phyloP scores from a whole-genome alignment of 306 rosid species.

The Quercus cerris region DNA sequence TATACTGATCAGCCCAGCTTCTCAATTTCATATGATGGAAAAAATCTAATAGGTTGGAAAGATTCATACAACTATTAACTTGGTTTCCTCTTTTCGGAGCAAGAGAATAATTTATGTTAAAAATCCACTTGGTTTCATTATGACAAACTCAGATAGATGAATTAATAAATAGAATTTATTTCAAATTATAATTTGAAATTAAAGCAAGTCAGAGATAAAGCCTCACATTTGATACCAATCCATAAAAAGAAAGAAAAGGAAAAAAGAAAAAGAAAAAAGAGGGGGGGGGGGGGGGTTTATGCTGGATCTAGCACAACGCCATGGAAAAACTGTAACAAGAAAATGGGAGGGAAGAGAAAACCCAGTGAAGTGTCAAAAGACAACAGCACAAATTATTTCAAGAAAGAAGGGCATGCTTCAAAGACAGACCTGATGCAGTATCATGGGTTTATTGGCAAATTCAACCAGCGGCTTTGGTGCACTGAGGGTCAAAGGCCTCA shows the following conservation, averaged over 20 bases:
- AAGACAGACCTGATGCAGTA: constrained; percentile 23
- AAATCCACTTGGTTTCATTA: neutral
- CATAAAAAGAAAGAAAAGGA: neutral
- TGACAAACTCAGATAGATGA: neutral
- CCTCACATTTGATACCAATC: neutral
- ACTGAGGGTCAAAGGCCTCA: constrained; percentile 27
- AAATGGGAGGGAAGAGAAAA: neutral
- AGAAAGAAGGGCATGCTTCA: neutral
- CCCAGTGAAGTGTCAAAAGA: neutral
- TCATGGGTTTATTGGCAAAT: constrained; percentile 32
- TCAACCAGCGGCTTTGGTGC: constrained; percentile 29
- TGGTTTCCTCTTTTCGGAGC: neutral
- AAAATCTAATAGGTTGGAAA: neutral
- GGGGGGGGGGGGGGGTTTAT: neutral
- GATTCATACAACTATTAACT: neutral
- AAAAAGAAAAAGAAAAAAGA: neutral
- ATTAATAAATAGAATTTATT: neutral
- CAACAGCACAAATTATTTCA: neutral
- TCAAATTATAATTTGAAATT: neutral
- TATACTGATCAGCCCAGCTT: neutral
- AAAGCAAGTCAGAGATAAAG: neutral
- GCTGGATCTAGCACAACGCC: too few relatives aligned
- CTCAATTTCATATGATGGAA: neutral
- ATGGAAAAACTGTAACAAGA: too few relatives aligned
- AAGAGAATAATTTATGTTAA: neutral